Evolutionary conservation across 352 stramenopile genomes (phyloP).

Genomic region (Globisporangium splendens): DNA sequence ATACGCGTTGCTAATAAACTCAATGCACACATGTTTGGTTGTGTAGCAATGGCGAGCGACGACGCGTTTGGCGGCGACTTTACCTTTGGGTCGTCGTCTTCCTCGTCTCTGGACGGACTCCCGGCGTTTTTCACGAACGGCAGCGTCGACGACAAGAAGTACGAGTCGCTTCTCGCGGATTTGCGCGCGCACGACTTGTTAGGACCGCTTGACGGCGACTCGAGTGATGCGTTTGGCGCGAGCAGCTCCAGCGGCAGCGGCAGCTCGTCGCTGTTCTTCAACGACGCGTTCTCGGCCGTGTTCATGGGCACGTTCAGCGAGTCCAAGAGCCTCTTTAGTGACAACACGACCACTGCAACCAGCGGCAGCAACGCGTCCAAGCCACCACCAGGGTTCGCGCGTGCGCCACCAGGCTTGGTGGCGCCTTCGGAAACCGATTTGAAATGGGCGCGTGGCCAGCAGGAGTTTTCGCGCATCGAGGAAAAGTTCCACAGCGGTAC

Average conservation of each 20-base stretch:
- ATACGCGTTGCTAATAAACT: too few relatives aligned
- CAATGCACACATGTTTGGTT: too few relatives aligned
- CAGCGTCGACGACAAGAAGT: conserved; percentile 84
- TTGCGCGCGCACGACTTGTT: conserved; percentile 81
- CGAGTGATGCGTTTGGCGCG: conserved; percentile 4
- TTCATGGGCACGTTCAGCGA: conserved; percentile 83
- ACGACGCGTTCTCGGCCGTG: conserved; percentile 78
- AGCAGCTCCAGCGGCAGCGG: conserved; percentile 21
- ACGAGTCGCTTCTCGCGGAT: conserved; percentile 82
- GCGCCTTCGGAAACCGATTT: conserved; percentile 61
- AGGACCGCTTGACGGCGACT: conserved; percentile 48
- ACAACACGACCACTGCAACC: not conserved
- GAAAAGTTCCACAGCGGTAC: conserved; percentile 32
- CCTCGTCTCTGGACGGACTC: conserved; percentile 42
- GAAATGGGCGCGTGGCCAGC: conserved; percentile 75
- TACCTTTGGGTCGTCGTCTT: conserved; percentile 14
- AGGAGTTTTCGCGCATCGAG: conserved; percentile 66
- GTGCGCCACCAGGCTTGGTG: conserved; percentile 42
- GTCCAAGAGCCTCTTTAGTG: conserved; percentile 12
- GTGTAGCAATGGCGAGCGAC: conserved; percentile 31
- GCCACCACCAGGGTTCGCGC: conserved; percentile 52
- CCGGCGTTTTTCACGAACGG: conserved; percentile 79
- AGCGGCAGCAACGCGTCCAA: conserved; percentile 14
- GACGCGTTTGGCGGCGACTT: conserved; percentile 31
- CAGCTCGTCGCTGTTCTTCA: conserved; percentile 80